Base-by-base conservation (phyloP, 2,329 filamentous ascomycete genomes). In the Botryosphaeria agaves region DNA sequence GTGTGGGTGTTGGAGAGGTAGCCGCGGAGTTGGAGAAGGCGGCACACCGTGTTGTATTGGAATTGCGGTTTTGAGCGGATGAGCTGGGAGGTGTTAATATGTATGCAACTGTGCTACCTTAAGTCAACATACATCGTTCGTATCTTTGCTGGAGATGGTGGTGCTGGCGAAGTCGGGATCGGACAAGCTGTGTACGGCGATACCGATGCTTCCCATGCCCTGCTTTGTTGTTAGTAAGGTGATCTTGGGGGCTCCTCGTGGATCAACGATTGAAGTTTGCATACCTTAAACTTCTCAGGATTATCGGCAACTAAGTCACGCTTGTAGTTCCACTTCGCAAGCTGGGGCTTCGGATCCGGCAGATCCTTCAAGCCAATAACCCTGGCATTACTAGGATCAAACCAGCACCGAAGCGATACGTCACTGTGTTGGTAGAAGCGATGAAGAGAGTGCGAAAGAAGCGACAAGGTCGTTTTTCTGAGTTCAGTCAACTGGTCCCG, bases 11-110 rank as follows among this genome's bases (percentile, higher is more conserved):
- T 65, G 41, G 89, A 72, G 28, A 92, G 65, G 45, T 94, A 98
- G 15, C 77, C 84, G 35, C 85, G 73, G 29, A 95, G 64, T 47
- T 93, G 82, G 14, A 98, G 64, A 53, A 94, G 89, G 32, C 84
- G 72, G 78, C 83, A 94, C 34, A 87, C 66, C 5, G 76, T 71
- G 43, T 93, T 81, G 12, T 83, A 59, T 15, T 68, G 58, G 32
- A 87, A 67, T 44, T 89, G 79, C 32, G 33, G 34, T 17, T 34
- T 31, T 18, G 30, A 23, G 31, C 19, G 26, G 14, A 30, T 18
- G 8, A 30, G 16, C 32, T 31, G 28, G 14, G 27, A 5, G 16
- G 14, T 19, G 12, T 24, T 18, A 23, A 15, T 15, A 7, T 15
- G 15, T 9, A 4, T 29, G n/a, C 14, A 14, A 25, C 14, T 9